Conservation (phyloP, 2,329 filamentous ascomycete genomes). For the Mycogone perniciosa region DNA sequence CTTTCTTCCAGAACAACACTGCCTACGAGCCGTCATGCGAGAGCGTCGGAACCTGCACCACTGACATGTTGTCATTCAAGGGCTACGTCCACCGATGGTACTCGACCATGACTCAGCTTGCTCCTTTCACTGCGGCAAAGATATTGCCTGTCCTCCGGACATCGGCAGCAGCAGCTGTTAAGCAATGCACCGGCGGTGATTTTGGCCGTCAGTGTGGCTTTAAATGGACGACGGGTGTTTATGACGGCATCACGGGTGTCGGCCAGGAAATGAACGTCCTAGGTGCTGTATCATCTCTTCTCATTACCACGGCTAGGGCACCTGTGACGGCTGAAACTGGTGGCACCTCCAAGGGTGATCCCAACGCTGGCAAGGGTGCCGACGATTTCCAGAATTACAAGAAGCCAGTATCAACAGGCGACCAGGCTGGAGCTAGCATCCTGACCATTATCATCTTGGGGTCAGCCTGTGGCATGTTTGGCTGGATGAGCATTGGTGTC, state of each 20-base stretch:
- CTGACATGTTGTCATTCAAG: constrained; percentile 59
- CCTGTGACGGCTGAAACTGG: constrained; percentile 43
- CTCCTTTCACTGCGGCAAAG: constrained; percentile 44
- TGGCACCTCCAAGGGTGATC: constrained; percentile 44
- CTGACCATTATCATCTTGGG: constrained; percentile 40
- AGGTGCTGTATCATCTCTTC: constrained; percentile 46
- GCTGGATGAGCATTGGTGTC: constrained; percentile 42
- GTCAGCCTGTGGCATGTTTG: constrained; percentile 34
- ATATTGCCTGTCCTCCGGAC: constrained; percentile 46
- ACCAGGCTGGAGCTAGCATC: constrained; percentile 43
- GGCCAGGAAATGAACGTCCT: constrained; percentile 56
- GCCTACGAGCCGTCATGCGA: constrained; percentile 60
- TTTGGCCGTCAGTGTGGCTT: constrained; percentile 47
- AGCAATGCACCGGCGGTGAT: constrained; percentile 47
- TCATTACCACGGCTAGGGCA: constrained; percentile 35
- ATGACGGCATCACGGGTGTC: constrained; percentile 50
- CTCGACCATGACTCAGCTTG: constrained; percentile 45
- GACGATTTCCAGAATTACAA: constrained; percentile 27
- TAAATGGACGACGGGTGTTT: constrained; percentile 44
- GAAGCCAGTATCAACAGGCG: constrained; percentile 35
- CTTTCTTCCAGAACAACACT: constrained; percentile 50
- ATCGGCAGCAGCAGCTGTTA: constrained; percentile 48
- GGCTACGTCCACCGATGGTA: constrained; percentile 54
- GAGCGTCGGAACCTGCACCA: constrained; percentile 46
- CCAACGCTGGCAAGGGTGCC: constrained; percentile 35